phyloP scores from a whole-genome alignment of 176 grass and related monocot species.

The Guadua angustifolia region DNA sequence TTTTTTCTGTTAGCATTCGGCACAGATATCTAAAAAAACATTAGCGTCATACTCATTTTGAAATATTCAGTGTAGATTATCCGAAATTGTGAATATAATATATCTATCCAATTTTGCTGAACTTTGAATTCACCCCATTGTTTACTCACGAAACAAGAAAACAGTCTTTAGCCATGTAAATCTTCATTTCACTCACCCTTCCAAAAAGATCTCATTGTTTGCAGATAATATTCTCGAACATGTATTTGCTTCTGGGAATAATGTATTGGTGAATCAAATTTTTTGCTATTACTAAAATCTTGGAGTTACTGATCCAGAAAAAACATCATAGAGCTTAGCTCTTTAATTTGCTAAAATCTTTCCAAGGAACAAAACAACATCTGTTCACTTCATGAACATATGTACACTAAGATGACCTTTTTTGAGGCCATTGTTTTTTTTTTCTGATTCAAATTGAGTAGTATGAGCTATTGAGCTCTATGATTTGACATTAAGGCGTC shows the following conservation, averaged over 20 bases:
- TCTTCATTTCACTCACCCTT: not conserved
- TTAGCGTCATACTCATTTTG: not conserved
- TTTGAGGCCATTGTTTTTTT: not conserved
- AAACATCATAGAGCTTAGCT: not conserved
- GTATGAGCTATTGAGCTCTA: conserved; percentile 17
- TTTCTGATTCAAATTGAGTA: not conserved
- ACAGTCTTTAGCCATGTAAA: not conserved
- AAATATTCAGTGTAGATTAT: conserved; percentile 4
- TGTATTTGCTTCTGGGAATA: conserved; percentile 19
- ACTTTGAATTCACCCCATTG: not conserved
- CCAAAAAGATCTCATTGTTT: conserved; percentile 10
- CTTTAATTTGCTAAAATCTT: conserved; percentile 21
- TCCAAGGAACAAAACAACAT: not conserved
- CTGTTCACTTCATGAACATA: not conserved
- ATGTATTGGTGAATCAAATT: not conserved
- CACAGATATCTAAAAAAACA: not conserved
- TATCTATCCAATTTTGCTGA: not conserved
- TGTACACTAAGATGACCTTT: conserved; percentile 11
- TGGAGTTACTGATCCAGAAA: not conserved
- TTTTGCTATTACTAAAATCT: not conserved
- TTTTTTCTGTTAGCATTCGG: not conserved
- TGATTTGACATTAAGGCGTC: not conserved
- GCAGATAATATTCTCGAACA: not conserved
- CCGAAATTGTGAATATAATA: not conserved
- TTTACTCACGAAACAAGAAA: not conserved